Base-by-base conservation (phyloP, 345 rosid genomes). In the Acer yangbiense region DNA sequence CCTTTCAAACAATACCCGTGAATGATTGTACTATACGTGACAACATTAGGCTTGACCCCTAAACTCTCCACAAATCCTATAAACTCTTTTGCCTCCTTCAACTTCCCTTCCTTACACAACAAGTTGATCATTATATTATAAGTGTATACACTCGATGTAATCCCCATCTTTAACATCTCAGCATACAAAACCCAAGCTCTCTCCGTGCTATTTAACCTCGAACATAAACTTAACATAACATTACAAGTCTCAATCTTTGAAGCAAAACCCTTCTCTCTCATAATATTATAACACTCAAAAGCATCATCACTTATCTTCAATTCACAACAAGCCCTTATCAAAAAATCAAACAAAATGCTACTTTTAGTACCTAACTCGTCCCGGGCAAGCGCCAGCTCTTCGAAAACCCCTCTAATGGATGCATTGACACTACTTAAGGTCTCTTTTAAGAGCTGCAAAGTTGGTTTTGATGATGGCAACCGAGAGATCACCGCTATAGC, bases 91-190 rank as follows among this genome's bases (percentile, higher is more conserved):
- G 93, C 98, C 83, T 88, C 88, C 82, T 93, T 93, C 74, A 93
- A 75, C 82, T 93, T 93, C 77, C 90, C 97, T 82, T 91, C 95
- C 82, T 91, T 94, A 17, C 98, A 95, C 88, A 95, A 80, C 64
- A 88, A 83, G 80, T 95, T 93, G 27, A 96, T 87, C 99, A 96
- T 96, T 69, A 96, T 94, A 55, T 94, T 96, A 81, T 83, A 96
- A 0, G 99, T 94, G 73, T 79, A 83, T n/a, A 90, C 68, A 69
- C 82, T 92, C 2, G 97, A 96, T 76, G 87, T 89, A 35, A 96
- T 89, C 90, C 86, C 85, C 92, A 89, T 83, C 85, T 90, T 89
- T 69, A 86, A 94, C 98, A 96, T 94, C 84, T 96, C 96, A 17
- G 98, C 97, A 72, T 91, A 94, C 81, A 94, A 76, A 80, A 91